Conservation (phyloP, 2,329 filamentous ascomycete species). For the Colletotrichum lupini region DNA sequence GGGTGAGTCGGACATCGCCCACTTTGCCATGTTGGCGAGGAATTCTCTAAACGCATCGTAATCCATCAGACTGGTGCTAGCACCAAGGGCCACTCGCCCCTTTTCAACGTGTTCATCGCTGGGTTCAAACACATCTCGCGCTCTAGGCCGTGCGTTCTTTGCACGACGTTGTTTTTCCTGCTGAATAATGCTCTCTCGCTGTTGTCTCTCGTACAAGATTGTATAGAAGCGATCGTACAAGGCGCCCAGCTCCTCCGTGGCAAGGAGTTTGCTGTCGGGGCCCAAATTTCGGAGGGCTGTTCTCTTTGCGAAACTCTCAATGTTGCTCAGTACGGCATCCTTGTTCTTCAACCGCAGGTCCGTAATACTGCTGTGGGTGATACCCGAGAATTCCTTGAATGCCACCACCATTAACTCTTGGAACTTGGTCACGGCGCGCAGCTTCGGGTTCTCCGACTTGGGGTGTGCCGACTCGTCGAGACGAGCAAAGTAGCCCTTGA, state of each 20-base stretch:
- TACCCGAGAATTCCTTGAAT: slow-evolving; percentile 96
- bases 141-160: slow-evolving; percentile 70
- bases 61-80: slow-evolving; percentile 94
- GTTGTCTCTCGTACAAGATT: slow-evolving; percentile 90
- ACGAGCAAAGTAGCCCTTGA: slow-evolving; percentile 94
- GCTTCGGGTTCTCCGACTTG: slow-evolving; percentile 92
- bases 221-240: slow-evolving; percentile 96
- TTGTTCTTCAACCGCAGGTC: slow-evolving; percentile 94
- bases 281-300: slow-evolving; percentile 96
- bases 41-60: slow-evolving; percentile 97
- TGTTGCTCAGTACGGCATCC: slow-evolving; percentile 91
- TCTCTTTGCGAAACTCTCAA: slow-evolving; percentile 96
- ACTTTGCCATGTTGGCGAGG: slow-evolving; percentile 87
- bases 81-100: slow-evolving; percentile 87
- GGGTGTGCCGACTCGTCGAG: slow-evolving; percentile 97
- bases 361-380: slow-evolving; percentile 91
- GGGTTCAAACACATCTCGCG: slow-evolving; percentile 47
- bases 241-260: slow-evolving; percentile 84
- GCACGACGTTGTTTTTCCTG: slow-evolving; percentile 77
- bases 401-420: slow-evolving; percentile 99
- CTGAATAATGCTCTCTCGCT: slow-evolving; percentile 80
- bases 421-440: slow-evolving; percentile 93
- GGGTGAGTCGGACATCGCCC: slow-evolving; percentile 91
- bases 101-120: slow-evolving; percentile 73
- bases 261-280: slow-evolving; percentile 92